A percentile compares a stretch with the other conserved stretches of the same genome.
phyloP scores from a whole-genome alignment of 2,329 filamentous ascomycete genomes.

The Fusarium brevicatenulatum region DNA sequence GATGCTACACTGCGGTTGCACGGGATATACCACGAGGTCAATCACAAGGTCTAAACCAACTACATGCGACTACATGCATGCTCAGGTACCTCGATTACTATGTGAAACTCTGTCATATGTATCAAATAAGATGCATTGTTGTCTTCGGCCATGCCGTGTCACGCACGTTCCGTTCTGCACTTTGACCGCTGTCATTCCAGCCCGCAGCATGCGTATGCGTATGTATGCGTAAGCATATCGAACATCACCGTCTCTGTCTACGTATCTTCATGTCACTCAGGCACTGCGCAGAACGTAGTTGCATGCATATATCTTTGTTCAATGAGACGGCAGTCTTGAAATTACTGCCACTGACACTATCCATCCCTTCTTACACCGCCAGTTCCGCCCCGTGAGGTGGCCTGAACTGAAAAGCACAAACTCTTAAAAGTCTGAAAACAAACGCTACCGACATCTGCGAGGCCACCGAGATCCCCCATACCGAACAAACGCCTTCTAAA shows the following conservation, averaged over 20 bases:
- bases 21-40: slow-evolving; percentile 10
- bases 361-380: slow-evolving; percentile 38
- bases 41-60: slow-evolving; percentile 9
- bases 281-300: not conserved
- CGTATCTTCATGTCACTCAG: slow-evolving; percentile 5
- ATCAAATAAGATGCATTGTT: not conserved
- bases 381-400: slow-evolving; percentile 43
- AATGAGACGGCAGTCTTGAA: slow-evolving; percentile 28
- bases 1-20: not conserved
- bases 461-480: slow-evolving; percentile 9
- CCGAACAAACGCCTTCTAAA: slow-evolving; percentile 13
- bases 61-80: slow-evolving; percentile 1
- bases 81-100: not conserved
- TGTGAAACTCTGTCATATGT: not conserved
- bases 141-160: not conserved
- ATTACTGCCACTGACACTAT: slow-evolving; percentile 30
- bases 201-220: not conserved
- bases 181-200: slow-evolving; percentile 6
- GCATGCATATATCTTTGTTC: slow-evolving; percentile 13
- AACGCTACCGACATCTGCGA: slow-evolving; percentile 26
- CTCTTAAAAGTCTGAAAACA: slow-evolving; percentile 21
- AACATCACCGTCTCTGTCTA: not conserved
- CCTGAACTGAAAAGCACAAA: slow-evolving; percentile 26
- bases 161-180: not conserved
- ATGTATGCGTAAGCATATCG: not conserved